phyloP scores from a whole-genome alignment of 2,329 filamentous ascomycete genomes.

The Dactylellina cionopaga region DNA sequence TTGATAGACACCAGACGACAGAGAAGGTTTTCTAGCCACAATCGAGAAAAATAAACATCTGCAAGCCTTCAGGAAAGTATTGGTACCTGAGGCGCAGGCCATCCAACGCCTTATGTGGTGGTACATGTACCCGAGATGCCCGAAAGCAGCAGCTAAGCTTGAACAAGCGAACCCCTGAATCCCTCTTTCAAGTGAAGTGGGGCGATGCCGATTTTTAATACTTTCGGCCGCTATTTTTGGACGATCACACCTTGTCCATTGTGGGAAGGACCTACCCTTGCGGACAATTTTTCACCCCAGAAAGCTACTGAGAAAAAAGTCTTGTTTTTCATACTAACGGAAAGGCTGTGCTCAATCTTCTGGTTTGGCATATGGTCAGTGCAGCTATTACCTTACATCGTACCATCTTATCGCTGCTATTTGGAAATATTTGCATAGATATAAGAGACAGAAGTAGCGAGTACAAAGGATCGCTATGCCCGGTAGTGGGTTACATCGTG shows the following conservation, averaged over 20 bases:
- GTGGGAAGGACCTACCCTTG: conserved; percentile 32
- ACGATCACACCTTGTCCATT: conserved; percentile 31
- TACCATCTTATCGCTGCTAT: too few species aligned
- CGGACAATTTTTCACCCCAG: conserved; percentile 30
- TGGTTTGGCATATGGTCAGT: not conserved
- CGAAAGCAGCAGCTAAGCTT: conserved; percentile 31
- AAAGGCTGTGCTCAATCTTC: not conserved
- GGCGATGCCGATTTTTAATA: conserved; percentile 34
- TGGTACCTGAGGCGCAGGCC: conserved; percentile 36
- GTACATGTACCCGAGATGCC: conserved; percentile 22
- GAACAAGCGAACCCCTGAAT: conserved; percentile 46
- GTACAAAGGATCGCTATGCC: too few species aligned
- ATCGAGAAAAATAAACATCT: too few species aligned
- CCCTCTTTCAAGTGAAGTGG: conserved; percentile 9
- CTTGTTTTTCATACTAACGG: too few species aligned
- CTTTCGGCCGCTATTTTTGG: conserved; percentile 44
- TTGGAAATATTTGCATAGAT: too few species aligned
- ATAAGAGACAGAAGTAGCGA: too few species aligned
- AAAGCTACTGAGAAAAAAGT: conserved; percentile 7
- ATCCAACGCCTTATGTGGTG: not conserved
- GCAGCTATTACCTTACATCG: too few species aligned
- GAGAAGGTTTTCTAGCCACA: not conserved
- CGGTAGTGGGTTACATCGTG: too few species aligned
- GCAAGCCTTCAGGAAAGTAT: too few species aligned
- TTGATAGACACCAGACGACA: conserved; percentile 26